Conservation (phyloP, 176 grass and related monocot genomes). For the Aegilops umbellulata region DNA sequence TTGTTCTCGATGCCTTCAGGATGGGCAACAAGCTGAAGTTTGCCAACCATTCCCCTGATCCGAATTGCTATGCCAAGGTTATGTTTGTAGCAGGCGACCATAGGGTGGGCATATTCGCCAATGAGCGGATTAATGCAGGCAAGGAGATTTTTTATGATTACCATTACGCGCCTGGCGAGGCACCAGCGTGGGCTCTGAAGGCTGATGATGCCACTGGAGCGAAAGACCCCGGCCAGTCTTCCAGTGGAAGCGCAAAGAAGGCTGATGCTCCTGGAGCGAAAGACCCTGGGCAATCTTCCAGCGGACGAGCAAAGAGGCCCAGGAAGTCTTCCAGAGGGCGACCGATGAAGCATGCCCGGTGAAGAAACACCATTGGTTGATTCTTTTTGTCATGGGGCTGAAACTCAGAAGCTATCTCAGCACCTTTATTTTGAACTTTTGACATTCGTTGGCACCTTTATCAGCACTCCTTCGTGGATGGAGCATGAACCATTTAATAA, state of each 20-base stretch:
- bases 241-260: slow-evolving; percentile 72
- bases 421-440: not conserved
- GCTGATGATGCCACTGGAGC: slow-evolving; percentile 59
- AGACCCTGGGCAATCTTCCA: not conserved
- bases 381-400: too few species aligned
- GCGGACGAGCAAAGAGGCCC: not conserved
- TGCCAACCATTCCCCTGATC: slow-evolving; percentile 89
- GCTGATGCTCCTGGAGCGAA: slow-evolving; percentile 1
- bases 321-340: not conserved
- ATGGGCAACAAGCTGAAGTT: slow-evolving; percentile 99
- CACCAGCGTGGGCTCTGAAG: slow-evolving; percentile 90
- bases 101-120: slow-evolving; percentile 94
- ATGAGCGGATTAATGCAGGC: slow-evolving; percentile 74
- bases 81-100: slow-evolving; percentile 94
- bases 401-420: too few species aligned
- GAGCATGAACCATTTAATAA: not conserved
- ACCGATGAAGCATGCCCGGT: not conserved
- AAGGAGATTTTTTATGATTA: slow-evolving; percentile 94
- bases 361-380: too few species aligned
- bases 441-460: not conserved
- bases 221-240: slow-evolving; percentile 64
- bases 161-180: slow-evolving; percentile 57
- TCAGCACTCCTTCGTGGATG: not conserved
- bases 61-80: slow-evolving; percentile 94
- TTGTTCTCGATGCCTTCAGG: slow-evolving; percentile 92